Evolutionary conservation across 495 filamentous ascomycete species (phyloP).

Genomic region (Lentithecium fluviatile): DNA sequence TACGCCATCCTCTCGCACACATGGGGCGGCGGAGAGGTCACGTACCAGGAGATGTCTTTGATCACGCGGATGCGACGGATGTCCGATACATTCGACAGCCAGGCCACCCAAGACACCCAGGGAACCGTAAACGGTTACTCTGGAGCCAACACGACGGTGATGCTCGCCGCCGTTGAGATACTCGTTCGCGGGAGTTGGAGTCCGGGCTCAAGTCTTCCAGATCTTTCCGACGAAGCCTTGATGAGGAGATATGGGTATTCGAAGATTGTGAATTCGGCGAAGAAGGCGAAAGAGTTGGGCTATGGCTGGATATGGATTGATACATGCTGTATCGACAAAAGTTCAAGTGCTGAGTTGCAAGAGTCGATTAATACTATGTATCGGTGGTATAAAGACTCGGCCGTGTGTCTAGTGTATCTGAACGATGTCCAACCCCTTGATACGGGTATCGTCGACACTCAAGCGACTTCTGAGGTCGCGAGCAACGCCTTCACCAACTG

Average conservation of each 20-base stretch:
- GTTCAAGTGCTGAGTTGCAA: constrained; percentile 8
- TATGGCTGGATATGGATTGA: constrained; percentile 3
- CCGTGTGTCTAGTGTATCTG: not conserved
- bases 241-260: not conserved
- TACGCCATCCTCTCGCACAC: constrained; percentile 12
- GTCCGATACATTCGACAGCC: not conserved
- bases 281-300: not conserved
- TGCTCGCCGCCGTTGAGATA: not conserved
- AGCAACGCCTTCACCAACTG: not conserved
- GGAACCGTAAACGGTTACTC: too few species aligned
- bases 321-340: constrained; percentile 31
- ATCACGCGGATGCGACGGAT: not conserved
- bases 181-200: not conserved
- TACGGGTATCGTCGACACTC: not conserved
- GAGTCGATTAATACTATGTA: constrained; percentile 5
- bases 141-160: not conserved
- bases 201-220: not conserved
- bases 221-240: not conserved
- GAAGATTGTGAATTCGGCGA: constrained; percentile 2
- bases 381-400: constrained; percentile 4
- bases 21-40: constrained; percentile 1
- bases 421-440: not conserved
- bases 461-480: not conserved
- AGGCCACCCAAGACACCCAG: not conserved
- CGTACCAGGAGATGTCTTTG: constrained; percentile 1